Evolutionary conservation across 768 basidiomycete genomes (phyloP), one percentile per base, ranked within the genome.

Genomic region (Podaxis sp.): DNA sequence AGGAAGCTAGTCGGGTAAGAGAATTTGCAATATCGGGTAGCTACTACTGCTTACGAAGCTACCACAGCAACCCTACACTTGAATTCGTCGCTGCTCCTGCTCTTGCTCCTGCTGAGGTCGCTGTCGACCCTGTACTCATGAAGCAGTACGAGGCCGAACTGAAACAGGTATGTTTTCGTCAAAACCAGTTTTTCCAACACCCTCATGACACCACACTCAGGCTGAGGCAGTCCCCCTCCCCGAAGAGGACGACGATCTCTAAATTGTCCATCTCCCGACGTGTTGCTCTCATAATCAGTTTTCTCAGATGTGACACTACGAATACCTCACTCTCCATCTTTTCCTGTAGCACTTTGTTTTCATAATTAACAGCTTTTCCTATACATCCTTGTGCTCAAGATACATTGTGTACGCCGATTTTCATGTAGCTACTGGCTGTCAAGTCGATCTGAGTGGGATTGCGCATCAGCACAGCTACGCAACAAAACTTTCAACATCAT

Each of bases 11-110:
- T 96, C 65, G 96, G 95, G 93, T 94, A 69, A 63, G 91, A 81
- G 21, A 23, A 56, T 27, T 11, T 59, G 3, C 44, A 23, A 38
- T 2, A 25, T 32, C 18, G 14, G 18, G 21, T 21, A 27, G n/a
- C 40, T 50, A 28, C 51, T 46, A 23, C 25, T 48, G 28, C 62
- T 51, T 36, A 35, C 16, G 32, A 14, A 50, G 27, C 56, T 60
- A 32, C 28, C 1, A 23, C 52, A 96, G 95, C 55, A 97, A 96
- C 77, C 77, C 87, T 55, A 58, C 76, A 55, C 88, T 99, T 64
- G 96, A 98, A 51, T 98, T 99, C 69, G 95, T 98, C 61, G 96
- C 97, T 40, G 94, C 96, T 5, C 95, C 95, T 37, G 95, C 95
- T 61, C 88, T 98, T 57, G 90, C 90, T 28, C 97, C 96, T 62